Evolutionary conservation across 768 basidiomycete genomes (phyloP).

Genomic region (Podaxis sp.): DNA sequence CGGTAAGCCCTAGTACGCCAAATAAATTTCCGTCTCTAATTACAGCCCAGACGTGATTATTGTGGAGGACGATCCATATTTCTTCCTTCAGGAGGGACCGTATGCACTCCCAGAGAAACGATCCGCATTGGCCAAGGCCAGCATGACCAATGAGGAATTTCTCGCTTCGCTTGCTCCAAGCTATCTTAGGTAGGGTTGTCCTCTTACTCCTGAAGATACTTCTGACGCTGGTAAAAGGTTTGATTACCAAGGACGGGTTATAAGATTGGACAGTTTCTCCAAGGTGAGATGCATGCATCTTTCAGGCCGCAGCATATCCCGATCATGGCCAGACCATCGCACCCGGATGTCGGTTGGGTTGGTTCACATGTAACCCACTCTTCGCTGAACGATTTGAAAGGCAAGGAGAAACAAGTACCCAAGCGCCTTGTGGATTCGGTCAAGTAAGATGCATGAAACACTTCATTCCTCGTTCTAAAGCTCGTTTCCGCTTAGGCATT

Average conservation of each 20-base stretch:
- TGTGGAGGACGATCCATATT: slow-evolving; percentile 83
- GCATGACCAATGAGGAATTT: slow-evolving; percentile 36
- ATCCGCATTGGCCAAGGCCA: slow-evolving; percentile 21
- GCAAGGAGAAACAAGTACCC: slow-evolving; percentile 64
- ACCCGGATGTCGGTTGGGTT: slow-evolving; percentile 76
- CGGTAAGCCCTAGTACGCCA: slow-evolving; percentile 35
- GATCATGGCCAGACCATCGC: slow-evolving; percentile 56
- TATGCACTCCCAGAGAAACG: slow-evolving; percentile 44
- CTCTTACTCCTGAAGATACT: neutral
- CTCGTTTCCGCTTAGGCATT: slow-evolving; percentile 30
- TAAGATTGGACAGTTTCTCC: slow-evolving; percentile 79
- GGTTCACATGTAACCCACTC: slow-evolving; percentile 72
- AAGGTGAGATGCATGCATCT: slow-evolving; percentile 41
- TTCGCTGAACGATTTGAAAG: slow-evolving; percentile 78
- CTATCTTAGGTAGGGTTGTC: slow-evolving; percentile 46
- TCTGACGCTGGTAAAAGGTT: slow-evolving; percentile 31
- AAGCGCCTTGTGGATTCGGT: slow-evolving; percentile 69
- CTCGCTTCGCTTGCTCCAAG: slow-evolving; percentile 57
- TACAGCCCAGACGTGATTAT: slow-evolving; percentile 60
- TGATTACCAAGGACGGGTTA: slow-evolving; percentile 80
- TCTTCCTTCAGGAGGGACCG: slow-evolving; percentile 62
- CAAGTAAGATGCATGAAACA: slow-evolving; percentile 39
- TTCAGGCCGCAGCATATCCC: neutral
- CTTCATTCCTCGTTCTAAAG: neutral
- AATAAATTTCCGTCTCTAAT: neutral